Base-by-base conservation (phyloP, 2,329 filamentous ascomycete species). In the Tolypocladium nubicola region DNA sequence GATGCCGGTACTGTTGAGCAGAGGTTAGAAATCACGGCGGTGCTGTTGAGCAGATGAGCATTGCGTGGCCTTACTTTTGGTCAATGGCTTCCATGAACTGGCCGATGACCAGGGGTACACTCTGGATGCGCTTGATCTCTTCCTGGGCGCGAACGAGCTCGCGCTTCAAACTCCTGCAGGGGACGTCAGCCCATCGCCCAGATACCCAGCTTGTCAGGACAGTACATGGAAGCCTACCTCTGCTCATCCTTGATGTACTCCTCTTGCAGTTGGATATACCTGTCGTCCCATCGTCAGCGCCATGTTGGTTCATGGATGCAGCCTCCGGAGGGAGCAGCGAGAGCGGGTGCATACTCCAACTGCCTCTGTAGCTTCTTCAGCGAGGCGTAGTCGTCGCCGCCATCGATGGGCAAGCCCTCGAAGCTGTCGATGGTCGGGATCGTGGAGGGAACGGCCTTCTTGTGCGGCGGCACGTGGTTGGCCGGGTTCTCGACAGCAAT, bases 231-330 rank as follows among this genome's bases (percentile, higher is more conserved):
- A 26, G 60, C 71, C 57, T 75, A 89, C 88, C 90, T 87, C 78
- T 99, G 94, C 80, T 99, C 94, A 84, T 99, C 94, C 79, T 99
- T 99, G 85, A 99, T 99, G 76, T 99, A 99, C 73, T 99, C 94
- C 76, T 99, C 94, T 77, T 99, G 94, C 66, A 99, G 82, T 75
- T 97, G 90, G 72, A 97, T 96, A 74, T 96, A 90, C 73, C 87
- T 90, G 16, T 19, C 35, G 4, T 66, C 62, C 57, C 39, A 57
- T 61, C 61, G 47, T 52, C 47, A 52, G 47, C 47, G 13, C 37
- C 47, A n/a, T 3, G 19, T 3, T 13, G 11, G 26, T n/a, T 26
- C 26, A 19, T 4, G n/a, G 55, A 57, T 59, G 62, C 62, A 49
- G 64, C 59, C 53, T 47, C 56, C 59, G 53, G 57, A 40, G 45